Conservation (phyloP, 768 basidiomycete species). For the Phylloporus scabripes region DNA sequence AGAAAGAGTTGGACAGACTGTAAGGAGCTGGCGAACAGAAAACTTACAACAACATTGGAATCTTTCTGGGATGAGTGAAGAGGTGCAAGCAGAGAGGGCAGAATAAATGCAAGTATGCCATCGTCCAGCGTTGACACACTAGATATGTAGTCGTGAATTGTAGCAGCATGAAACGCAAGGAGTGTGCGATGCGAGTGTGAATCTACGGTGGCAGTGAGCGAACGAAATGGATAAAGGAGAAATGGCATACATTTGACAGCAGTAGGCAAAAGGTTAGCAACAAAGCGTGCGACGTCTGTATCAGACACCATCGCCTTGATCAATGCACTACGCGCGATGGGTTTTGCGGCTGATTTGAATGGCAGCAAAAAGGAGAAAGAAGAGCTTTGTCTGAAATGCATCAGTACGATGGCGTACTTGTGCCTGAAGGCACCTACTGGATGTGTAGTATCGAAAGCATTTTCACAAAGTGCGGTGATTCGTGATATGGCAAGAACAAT, state of each 20-base stretch:
- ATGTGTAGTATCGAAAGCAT: conserved; percentile 84
- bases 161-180: conserved; percentile 76
- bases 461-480: conserved; percentile 90
- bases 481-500: conserved; percentile 91
- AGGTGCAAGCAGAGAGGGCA: conserved; percentile 61
- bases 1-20: background rate
- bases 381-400: conserved; percentile 46
- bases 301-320: conserved; percentile 74
- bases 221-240: background rate
- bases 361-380: conserved; percentile 65
- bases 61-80: conserved; percentile 48
- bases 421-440: conserved; percentile 39
- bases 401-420: conserved; percentile 1
- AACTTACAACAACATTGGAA: conserved; percentile 43
- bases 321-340: conserved; percentile 65
- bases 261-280: conserved; percentile 57
- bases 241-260: conserved; percentile 41
- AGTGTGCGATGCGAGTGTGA: conserved; percentile 60
- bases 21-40: background rate
- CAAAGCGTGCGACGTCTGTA: conserved; percentile 65
- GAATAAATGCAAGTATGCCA: conserved; percentile 55
- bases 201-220: conserved; percentile 20
- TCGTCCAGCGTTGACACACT: conserved; percentile 54
- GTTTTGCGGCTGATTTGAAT: conserved; percentile 71
- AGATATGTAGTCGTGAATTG: conserved; percentile 74